Evolutionary conservation across 2,329 filamentous ascomycete genomes (phyloP), one percentile per base, ranked within the genome.

Genomic region (Coniella lustricola): DNA sequence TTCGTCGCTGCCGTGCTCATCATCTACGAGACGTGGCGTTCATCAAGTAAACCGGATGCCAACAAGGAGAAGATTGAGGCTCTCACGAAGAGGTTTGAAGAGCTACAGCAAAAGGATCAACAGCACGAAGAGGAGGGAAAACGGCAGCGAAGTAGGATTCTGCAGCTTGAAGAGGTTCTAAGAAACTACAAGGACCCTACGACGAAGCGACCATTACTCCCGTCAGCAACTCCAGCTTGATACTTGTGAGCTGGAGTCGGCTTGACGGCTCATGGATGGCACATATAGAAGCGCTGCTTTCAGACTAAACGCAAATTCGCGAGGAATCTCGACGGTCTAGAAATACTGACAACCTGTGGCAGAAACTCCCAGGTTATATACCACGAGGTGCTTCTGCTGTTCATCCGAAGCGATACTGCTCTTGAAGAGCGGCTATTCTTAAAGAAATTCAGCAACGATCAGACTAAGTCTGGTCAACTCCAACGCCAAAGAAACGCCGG

Each of bases 21-120:
- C 48, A 64, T 82, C 32, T 84, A 79, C 61, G 81, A 84, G 64
- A 82, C 77, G 54, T 76, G 77, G 62, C 75, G 72, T 55, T 67
- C 75, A 7, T 70, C 73, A n/a, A 67, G 72, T 56, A 84, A 84
- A 62, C 79, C 81, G 8, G 81, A 84, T 56, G 55, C 66, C 46
- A 81, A 78, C 57, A 65, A 69, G 37, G 73, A 79, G 58, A 73
- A 65, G 53, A 72, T 81, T 47, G 69, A 73, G 21, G 73, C 73
- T 49, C 67, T 82, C 21, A 65, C 69, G 32, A 58, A 62, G 41
- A 67, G 68, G 49, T 59, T 79, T 12, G 74, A 77, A 21, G 72
- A 75, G 51, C 64, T 81, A 33, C 68, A 69, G 55, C 64, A 59
- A 58, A 68, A 66, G 50, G 75, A 77, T 49, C 68, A 72, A 52